Percentiles rank a stretch among this genome's conserved stretches.
Evolutionary conservation across 1,139 yeast species (phyloP).

Genomic region (Trichomonascaceae sp.): DNA sequence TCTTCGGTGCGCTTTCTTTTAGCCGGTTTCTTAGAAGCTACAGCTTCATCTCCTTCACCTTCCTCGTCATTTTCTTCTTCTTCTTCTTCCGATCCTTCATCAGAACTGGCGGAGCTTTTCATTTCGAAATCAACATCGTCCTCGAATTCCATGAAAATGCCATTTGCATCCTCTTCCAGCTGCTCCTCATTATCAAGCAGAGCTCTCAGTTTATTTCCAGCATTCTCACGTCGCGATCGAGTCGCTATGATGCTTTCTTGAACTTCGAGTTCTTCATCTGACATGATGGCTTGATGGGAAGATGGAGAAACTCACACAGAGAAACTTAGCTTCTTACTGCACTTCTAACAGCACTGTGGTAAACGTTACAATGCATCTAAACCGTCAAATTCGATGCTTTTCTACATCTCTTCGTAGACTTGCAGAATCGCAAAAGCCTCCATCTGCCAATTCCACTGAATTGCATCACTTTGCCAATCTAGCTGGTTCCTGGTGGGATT

Average conservation of each 20-base stretch:
- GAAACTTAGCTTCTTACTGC: background rate
- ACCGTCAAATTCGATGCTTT: background rate
- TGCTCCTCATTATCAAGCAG: slow-evolving; percentile 64
- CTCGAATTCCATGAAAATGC: slow-evolving; percentile 78
- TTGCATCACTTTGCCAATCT: slow-evolving; percentile 73
- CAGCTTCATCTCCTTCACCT: slow-evolving; percentile 9
- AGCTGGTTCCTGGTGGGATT: slow-evolving; percentile 96
- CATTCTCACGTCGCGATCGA: slow-evolving; percentile 74
- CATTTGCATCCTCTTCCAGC: slow-evolving; percentile 48
- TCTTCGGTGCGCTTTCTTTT: background rate
- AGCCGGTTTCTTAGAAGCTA: background rate
- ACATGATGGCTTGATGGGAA: background rate
- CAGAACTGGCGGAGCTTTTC: slow-evolving; percentile 30
- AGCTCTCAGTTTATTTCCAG: slow-evolving; percentile 77
- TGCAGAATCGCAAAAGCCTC: background rate
- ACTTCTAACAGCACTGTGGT: too few relatives aligned
- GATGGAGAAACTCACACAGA: background rate
- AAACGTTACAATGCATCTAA: background rate
- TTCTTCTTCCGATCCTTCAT: slow-evolving; percentile 18
- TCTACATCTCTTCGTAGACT: background rate
- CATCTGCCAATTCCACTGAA: slow-evolving; percentile 37
- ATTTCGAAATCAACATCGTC: slow-evolving; percentile 70
- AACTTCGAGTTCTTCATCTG: slow-evolving; percentile 12
- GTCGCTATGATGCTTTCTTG: slow-evolving; percentile 44
- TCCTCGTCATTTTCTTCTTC: slow-evolving; percentile 12